phyloP scores from a whole-genome alignment of 768 basidiomycete genomes.

The Gloeophyllum trabeum region DNA sequence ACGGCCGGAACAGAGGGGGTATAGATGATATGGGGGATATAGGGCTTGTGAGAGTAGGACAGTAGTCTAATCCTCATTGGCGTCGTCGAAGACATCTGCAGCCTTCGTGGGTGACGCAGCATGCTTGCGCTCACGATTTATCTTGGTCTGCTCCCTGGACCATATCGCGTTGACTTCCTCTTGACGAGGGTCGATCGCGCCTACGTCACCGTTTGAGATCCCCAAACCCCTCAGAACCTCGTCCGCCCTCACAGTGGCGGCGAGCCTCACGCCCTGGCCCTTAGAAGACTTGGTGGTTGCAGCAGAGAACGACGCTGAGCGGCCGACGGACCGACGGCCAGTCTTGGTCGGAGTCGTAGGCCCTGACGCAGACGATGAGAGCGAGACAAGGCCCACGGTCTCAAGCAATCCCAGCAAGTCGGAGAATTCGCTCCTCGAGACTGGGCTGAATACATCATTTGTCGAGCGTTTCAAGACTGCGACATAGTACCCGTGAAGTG shows the following conservation, averaged over 20 bases:
- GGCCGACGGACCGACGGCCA: constrained; percentile 39
- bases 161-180: constrained; percentile 45
- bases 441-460: constrained; percentile 44
- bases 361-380: constrained; percentile 22
- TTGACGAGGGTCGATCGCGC: constrained; percentile 25
- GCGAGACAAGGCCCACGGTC: constrained; percentile 51
- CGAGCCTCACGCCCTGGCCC: constrained; percentile 38
- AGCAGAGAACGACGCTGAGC: constrained; percentile 47
- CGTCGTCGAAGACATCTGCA: constrained; percentile 25
- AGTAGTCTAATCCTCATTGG: constrained; percentile 28
- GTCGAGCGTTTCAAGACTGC: constrained; percentile 46
- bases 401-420: constrained; percentile 67
- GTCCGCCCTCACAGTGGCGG: constrained; percentile 51
- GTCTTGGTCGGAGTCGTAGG: constrained; percentile 31
- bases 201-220: constrained; percentile 17
- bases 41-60: too few relatives aligned
- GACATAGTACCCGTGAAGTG: constrained; percentile 56
- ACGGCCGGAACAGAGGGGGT: background rate
- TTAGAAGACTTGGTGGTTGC: constrained; percentile 14
- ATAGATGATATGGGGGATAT: too few relatives aligned
- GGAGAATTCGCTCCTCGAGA: constrained; percentile 65
- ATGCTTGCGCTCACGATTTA: constrained; percentile 31
- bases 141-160: constrained; percentile 35
- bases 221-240: constrained; percentile 68
- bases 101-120: constrained; percentile 9